phyloP scores from a whole-genome alignment of 306 rosid genomes.

The Medicago truncatula region DNA sequence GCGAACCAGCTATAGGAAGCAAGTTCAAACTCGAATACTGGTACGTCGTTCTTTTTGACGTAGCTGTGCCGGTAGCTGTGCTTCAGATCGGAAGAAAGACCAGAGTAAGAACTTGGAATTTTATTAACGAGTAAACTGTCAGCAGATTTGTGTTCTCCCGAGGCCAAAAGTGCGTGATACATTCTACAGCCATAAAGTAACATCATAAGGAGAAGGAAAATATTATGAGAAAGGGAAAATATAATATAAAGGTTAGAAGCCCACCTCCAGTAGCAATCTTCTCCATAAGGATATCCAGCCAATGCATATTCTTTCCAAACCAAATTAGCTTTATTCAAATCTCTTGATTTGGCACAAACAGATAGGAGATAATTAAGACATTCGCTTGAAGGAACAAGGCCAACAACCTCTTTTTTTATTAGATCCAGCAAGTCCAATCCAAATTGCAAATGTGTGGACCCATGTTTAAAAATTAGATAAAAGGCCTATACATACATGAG shows the following conservation, averaged over 20 bases:
- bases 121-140: conserved; percentile 46
- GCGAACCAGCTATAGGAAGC: too few relatives aligned
- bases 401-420: conserved; percentile 65
- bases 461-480: conserved; percentile 50
- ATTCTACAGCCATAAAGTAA: conserved; percentile 60
- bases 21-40: too few relatives aligned
- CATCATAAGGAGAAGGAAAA: conserved; percentile 6
- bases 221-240: neutral
- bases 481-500: conserved; percentile 61
- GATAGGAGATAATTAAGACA: conserved; percentile 88
- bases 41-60: too few relatives aligned
- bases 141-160: conserved; percentile 64
- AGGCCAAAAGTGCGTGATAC: conserved; percentile 78
- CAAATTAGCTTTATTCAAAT: conserved; percentile 58
- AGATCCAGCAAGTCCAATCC: conserved; percentile 71
- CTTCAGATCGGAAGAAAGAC: too few relatives aligned
- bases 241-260: too few relatives aligned
- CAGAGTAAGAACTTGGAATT: conserved; percentile 44
- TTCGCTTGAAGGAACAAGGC: conserved; percentile 71
- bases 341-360: conserved; percentile 75
- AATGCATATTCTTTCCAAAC: conserved; percentile 75
- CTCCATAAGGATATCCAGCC: conserved; percentile 74
- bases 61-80: too few relatives aligned
- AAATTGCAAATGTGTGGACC: conserved; percentile 56
- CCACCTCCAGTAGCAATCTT: conserved; percentile 52